Evolutionary conservation across 257 asterid species (phyloP), one percentile per base, ranked within the genome.

Genomic region (Sherardia arvensis): DNA sequence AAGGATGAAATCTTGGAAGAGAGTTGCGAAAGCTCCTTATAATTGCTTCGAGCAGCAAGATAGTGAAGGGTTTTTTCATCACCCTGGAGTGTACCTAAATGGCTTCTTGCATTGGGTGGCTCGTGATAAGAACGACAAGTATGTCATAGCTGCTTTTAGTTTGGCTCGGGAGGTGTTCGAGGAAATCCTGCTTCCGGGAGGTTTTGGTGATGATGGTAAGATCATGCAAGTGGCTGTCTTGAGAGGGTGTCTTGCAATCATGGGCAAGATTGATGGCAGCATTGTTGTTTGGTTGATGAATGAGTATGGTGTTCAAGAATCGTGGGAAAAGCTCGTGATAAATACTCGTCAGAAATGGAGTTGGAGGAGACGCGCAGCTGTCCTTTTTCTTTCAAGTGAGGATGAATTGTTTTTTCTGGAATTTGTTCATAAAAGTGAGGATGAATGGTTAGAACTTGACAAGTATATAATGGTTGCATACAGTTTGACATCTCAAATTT

Each of bases 21-120:
- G 85, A 66, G 62, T 82, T 38, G 71, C 57, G 12, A 28, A 26
- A 65, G 77, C 79, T 14, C 87, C 81, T 21, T 77, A 73, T 49
- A n/a, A n/a, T n/a, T n/a, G n/a, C n/a, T n/a, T n/a, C n/a, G n/a
- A n/a, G n/a, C n/a, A n/a, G n/a, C n/a, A n/a, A n/a, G n/a, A n/a
- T n/a, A n/a, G n/a, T n/a, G n/a, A n/a, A n/a, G n/a, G n/a, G n/a
- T n/a, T n/a, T n/a, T n/a, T n/a, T n/a, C n/a, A n/a, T n/a, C n/a
- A n/a, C n/a, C n/a, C n/a, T n/a, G n/a, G n/a, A n/a, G n/a, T n/a
- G 26, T 77, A 74, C 20, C 55, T 81, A 10, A 66, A 71, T 65
- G 85, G 85, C 4, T 71, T 71, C 17, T 20, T 79, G 21, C 83
- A 84, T 68, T 81, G 90, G 85, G 61, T 79, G 69, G 85, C 85